Evolutionary conservation across 176 grass and related monocot genomes (phyloP).

Genomic region (Hordeum vulgare): DNA sequence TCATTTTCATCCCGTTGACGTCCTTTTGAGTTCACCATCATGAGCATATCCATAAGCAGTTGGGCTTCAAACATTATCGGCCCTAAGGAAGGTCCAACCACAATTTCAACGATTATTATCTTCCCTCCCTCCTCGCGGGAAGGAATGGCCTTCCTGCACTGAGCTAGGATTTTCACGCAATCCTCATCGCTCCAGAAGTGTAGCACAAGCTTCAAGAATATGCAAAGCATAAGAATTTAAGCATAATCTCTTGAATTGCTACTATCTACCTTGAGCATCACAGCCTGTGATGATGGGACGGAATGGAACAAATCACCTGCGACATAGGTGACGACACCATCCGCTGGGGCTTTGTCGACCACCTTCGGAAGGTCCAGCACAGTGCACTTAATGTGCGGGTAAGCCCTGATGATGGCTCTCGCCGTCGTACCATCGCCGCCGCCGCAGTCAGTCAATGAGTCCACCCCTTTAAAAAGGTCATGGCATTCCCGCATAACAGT

Average conservation of each 20-base stretch:
- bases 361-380: neutral
- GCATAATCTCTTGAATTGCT: too few species aligned
- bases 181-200: conserved; percentile 8
- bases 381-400: neutral
- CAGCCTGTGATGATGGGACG: neutral
- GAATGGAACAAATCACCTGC: neutral
- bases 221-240: neutral
- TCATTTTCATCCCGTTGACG: neutral
- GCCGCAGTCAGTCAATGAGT: neutral
- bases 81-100: neutral
- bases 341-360: neutral
- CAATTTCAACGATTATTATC: neutral
- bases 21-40: neutral
- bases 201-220: neutral
- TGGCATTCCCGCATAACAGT: neutral
- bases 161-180: neutral
- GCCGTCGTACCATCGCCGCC: neutral
- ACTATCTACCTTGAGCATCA: neutral
- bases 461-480: neutral
- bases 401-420: neutral
- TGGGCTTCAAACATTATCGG: neutral
- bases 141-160: neutral
- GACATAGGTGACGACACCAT: neutral
- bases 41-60: neutral
- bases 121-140: neutral